Evolutionary conservation across 495 filamentous ascomycete genomes (phyloP).

Genomic region (Thermothielavioides terrestris): DNA sequence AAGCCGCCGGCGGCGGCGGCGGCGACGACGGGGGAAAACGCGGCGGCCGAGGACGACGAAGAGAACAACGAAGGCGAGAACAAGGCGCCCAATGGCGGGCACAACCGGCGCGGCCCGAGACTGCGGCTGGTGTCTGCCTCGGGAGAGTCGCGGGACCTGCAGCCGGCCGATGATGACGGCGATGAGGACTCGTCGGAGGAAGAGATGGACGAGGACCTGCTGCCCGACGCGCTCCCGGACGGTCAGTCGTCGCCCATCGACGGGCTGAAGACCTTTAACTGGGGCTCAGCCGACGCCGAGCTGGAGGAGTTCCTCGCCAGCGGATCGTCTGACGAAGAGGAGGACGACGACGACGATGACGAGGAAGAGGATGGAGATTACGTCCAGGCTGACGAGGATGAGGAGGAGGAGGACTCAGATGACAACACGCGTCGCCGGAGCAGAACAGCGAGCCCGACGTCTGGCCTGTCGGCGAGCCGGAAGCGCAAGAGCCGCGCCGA

Average conservation of each 20-base stretch:
- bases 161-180: constrained; percentile 36
- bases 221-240: constrained; percentile 41
- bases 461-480: neutral
- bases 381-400: constrained; percentile 32
- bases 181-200: too few relatives aligned
- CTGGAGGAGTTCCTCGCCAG: constrained; percentile 62
- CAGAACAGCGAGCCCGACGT: neutral
- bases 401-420: constrained; percentile 1
- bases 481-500: constrained; percentile 8
- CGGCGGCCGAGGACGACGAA: constrained; percentile 10
- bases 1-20: neutral
- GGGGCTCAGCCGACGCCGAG: constrained; percentile 61
- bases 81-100: neutral
- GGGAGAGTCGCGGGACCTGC: constrained; percentile 3
- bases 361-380: constrained; percentile 18
- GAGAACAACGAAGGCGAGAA: constrained; percentile 10
- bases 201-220: constrained; percentile 36
- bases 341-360: constrained; percentile 29
- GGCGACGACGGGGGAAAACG: too few relatives aligned
- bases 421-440: neutral
- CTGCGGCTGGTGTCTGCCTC: constrained; percentile 12
- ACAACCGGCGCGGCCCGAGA: constrained; percentile 9
- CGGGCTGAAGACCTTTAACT: constrained; percentile 46
- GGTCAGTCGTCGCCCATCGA: constrained; percentile 47
- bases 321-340: constrained; percentile 15